Evolutionary conservation across 164 flowering plant species (phyloP).

Genomic region (Piper longum): DNA sequence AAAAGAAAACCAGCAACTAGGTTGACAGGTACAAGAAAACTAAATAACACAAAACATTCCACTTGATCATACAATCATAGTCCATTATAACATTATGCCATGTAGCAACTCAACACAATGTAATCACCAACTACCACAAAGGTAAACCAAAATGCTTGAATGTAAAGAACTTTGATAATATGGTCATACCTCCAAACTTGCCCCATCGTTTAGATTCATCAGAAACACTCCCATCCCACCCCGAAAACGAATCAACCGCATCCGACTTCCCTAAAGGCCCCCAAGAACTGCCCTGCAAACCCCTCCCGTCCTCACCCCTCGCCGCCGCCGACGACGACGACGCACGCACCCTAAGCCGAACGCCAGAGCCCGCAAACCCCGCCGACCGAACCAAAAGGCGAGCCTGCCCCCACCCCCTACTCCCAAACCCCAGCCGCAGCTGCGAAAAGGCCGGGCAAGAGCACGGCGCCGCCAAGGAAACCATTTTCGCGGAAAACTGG

Average conservation of each 20-base stretch:
- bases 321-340: conserved; percentile 6
- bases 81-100: no score
- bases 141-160: background rate
- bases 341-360: background rate
- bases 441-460: conserved; percentile 52
- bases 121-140: background rate
- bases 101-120: no score
- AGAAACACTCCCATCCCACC: conserved; percentile 17
- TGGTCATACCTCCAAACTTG: conserved; percentile 31
- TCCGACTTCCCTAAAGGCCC: conserved; percentile 10
- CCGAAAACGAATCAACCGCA: conserved; percentile 24
- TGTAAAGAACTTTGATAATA: background rate
- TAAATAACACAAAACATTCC: no score
- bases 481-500: conserved; percentile 18
- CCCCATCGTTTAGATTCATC: conserved; percentile 16
- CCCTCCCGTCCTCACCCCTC: conserved; percentile 10
- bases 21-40: no score
- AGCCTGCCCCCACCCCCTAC: conserved; percentile 14
- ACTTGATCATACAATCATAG: no score
- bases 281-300: conserved; percentile 15
- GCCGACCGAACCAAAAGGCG: background rate
- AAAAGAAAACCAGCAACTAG: no score
- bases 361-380: conserved; percentile 7
- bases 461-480: conserved; percentile 15
- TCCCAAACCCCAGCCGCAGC: conserved; percentile 39